Evolutionary conservation across 106 monocot genomes (phyloP).

Genomic region (Agapanthus africanus): DNA sequence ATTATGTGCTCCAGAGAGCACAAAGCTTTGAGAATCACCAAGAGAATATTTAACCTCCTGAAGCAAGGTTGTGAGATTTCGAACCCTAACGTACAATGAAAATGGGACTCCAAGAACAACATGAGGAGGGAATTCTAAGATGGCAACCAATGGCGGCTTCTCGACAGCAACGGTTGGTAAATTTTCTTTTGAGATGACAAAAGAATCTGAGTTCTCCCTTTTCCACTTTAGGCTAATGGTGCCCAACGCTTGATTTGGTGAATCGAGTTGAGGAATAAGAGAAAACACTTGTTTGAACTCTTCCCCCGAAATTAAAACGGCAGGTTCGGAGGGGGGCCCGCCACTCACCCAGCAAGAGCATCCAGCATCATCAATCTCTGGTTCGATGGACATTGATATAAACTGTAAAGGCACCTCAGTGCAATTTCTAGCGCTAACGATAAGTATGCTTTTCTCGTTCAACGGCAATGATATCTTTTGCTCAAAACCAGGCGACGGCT

Average conservation of each 20-base stretch:
- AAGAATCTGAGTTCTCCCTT: slow-evolving; percentile 23
- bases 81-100: slow-evolving; percentile 47
- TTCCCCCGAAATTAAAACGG: slow-evolving; percentile 55
- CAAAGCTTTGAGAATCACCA: slow-evolving; percentile 82
- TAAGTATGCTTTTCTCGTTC: slow-evolving; percentile 54
- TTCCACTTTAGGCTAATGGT: slow-evolving; percentile 47
- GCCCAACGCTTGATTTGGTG: slow-evolving; percentile 45
- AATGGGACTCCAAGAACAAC: slow-evolving; percentile 77
- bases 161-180: slow-evolving; percentile 61
- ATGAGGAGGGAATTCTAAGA: slow-evolving; percentile 70
- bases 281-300: slow-evolving; percentile 79
- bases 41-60: slow-evolving; percentile 88
- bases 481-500: slow-evolving; percentile 21
- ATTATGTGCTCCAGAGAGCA: slow-evolving; percentile 78
- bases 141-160: slow-evolving; percentile 63
- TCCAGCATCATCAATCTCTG: slow-evolving; percentile 13
- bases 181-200: slow-evolving; percentile 38
- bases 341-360: slow-evolving; percentile 29
- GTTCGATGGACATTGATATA: slow-evolving; percentile 44
- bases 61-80: slow-evolving; percentile 64
- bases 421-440: slow-evolving; percentile 67
- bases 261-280: slow-evolving; percentile 35
- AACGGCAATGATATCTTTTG: slow-evolving; percentile 41
- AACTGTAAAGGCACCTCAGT: slow-evolving; percentile 71
- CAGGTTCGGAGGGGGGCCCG: slow-evolving; percentile 17